Evolutionary conservation across 371 early-diverging fungal species (phyloP).

Genomic region (Phascolomyces articulosus): DNA sequence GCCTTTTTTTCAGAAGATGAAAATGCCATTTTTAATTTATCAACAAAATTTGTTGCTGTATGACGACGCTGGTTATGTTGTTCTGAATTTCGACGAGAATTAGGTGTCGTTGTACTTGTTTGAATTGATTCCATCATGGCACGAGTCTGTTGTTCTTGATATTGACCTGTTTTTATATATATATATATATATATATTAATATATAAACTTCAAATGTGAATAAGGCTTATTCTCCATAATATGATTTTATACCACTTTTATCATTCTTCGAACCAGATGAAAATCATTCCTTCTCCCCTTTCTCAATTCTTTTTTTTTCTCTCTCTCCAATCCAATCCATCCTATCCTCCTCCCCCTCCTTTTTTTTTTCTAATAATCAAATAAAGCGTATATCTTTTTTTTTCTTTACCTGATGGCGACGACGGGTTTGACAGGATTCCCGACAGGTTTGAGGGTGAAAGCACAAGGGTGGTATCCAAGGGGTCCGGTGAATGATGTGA

Average conservation of each 20-base stretch:
- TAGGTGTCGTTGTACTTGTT: not conserved
- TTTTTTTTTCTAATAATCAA: not conserved
- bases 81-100: conserved; percentile 7
- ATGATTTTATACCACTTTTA: not conserved
- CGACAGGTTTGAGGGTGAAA: conserved; percentile 12
- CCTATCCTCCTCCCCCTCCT: not conserved
- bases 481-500: not conserved
- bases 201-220: no score
- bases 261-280: no score
- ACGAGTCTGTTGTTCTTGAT: not conserved
- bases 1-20: conserved; percentile 17
- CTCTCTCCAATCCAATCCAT: no score
- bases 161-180: not conserved
- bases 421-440: conserved; percentile 7
- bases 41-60: conserved; percentile 30
- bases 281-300: not conserved
- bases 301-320: not conserved
- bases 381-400: no score
- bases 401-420: conserved; percentile 10
- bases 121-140: not conserved
- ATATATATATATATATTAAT: no score
- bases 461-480: conserved; percentile 7
- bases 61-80: conserved; percentile 15
- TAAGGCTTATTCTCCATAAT: not conserved
- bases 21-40: conserved; percentile 45